Conservation (phyloP, 495 filamentous ascomycete species). For the Thermochaetoides thermophila region DNA sequence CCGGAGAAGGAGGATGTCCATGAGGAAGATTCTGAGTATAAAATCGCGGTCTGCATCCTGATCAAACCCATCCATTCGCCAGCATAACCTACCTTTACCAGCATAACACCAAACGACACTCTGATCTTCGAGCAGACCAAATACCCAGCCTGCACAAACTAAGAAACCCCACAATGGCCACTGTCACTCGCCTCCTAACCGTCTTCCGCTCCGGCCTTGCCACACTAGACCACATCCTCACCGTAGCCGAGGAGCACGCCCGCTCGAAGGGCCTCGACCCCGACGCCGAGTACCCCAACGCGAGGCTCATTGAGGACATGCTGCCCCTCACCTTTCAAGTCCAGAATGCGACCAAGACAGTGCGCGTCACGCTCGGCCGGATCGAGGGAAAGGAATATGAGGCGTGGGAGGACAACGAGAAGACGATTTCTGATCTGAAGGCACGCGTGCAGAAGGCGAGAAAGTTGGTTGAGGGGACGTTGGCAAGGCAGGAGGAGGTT, state of each 20-base stretch:
- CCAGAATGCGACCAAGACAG: constrained; percentile 17
- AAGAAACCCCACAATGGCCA: constrained; percentile 7
- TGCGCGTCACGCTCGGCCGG: constrained; percentile 26
- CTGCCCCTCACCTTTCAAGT: constrained; percentile 33
- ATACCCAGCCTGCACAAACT: too few relatives aligned
- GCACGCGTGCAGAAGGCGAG: constrained; percentile 24
- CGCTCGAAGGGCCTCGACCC: too few relatives aligned
- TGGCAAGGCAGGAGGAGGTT: constrained; percentile 22
- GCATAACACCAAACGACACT: too few relatives aligned
- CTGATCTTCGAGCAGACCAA: too few relatives aligned
- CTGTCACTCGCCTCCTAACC: constrained; percentile 11
- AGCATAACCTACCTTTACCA: too few relatives aligned
- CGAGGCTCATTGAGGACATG: constrained; percentile 32
- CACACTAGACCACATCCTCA: constrained; percentile 9
- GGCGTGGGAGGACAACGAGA: constrained; percentile 22
- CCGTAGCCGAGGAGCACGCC: constrained; percentile 11
- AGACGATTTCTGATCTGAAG: constrained; percentile 27
- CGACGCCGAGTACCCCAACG: constrained; percentile 8
- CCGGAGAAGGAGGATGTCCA: too few relatives aligned
- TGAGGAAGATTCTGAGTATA: too few relatives aligned
- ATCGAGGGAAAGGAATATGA: constrained; percentile 19
- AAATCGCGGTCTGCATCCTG: too few relatives aligned
- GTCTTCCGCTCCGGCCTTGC: constrained; percentile 5
- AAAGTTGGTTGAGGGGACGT: constrained; percentile 18
- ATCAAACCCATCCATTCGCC: too few relatives aligned